Percentiles rank a stretch among this genome's conserved stretches.
Conservation (phyloP, 2,329 filamentous ascomycete species). For the Beauveria varroae region DNA sequence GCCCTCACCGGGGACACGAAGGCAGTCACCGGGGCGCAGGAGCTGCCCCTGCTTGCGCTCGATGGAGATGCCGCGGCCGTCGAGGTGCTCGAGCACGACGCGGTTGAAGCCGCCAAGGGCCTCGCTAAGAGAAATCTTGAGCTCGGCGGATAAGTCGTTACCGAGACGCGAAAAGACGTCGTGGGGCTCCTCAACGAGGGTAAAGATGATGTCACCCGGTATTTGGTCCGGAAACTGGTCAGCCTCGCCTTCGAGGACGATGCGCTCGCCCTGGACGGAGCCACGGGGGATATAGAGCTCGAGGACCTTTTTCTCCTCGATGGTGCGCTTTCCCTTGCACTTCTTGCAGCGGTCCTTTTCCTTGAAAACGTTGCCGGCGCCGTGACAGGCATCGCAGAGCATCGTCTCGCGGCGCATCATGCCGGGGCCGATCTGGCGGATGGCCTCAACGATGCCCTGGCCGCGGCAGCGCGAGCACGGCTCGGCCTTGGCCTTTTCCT, state of each 20-base stretch:
- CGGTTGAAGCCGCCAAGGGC: slow-evolving; percentile 83
- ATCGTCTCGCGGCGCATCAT: slow-evolving; percentile 75
- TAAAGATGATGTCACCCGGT: slow-evolving; percentile 90
- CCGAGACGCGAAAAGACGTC: slow-evolving; percentile 76
- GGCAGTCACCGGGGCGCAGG: slow-evolving; percentile 71
- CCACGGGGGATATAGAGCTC: slow-evolving; percentile 95
- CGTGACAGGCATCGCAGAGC: slow-evolving; percentile 74
- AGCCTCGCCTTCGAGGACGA: slow-evolving; percentile 85
- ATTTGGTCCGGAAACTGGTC: slow-evolving; percentile 85
- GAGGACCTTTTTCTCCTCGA: slow-evolving; percentile 84
- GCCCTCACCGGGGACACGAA: slow-evolving; percentile 83
- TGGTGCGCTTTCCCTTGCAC: slow-evolving; percentile 88
- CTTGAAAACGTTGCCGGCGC: slow-evolving; percentile 79
- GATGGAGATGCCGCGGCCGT: slow-evolving; percentile 82
- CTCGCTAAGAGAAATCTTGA: slow-evolving; percentile 76
- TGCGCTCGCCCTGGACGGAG: slow-evolving; percentile 78
- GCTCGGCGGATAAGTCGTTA: slow-evolving; percentile 72
- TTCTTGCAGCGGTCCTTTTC: slow-evolving; percentile 98
- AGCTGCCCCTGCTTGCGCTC: slow-evolving; percentile 75
- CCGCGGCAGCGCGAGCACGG: slow-evolving; percentile 81
- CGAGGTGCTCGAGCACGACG: slow-evolving; percentile 84
- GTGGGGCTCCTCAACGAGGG: slow-evolving; percentile 74
- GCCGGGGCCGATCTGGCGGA: slow-evolving; percentile 79
- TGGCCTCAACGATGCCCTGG: slow-evolving; percentile 65
- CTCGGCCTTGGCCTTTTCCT: slow-evolving; percentile 80